These are phyloP conservation scores for Adansonia gregorii DNA, from an alignment of 441 rosid species.

Conservation along the genomic window DNA sequence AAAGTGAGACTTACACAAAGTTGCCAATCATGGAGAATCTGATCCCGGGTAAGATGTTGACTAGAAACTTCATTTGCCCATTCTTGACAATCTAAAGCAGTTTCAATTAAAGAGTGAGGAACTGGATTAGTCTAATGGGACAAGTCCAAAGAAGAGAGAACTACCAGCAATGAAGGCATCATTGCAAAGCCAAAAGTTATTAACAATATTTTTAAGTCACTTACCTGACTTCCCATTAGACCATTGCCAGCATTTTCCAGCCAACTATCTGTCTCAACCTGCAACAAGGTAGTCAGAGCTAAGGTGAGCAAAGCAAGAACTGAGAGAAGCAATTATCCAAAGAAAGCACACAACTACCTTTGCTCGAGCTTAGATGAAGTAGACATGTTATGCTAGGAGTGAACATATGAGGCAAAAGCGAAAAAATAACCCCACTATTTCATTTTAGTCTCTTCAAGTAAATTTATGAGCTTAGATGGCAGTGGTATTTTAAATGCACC, in stretches of 20 bases:
- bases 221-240: conserved; percentile 91
- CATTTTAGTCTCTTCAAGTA: background rate
- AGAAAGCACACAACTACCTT: background rate
- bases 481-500: conserved; percentile 41
- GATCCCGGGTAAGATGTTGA: conserved; percentile 69
- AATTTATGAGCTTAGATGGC: background rate
- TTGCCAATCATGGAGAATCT: conserved; percentile 82
- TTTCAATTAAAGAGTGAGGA: background rate
- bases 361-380: background rate
- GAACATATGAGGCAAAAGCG: background rate
- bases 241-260: conserved; percentile 90
- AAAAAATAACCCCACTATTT: background rate
- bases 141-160: conserved; percentile 1
- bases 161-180: background rate
- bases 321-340: background rate
- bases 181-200: background rate
- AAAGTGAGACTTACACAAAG: conserved; percentile 59
- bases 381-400: background rate
- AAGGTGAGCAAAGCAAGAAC: background rate
- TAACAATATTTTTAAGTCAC: background rate
- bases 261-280: conserved; percentile 95
- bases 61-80: conserved; percentile 67
- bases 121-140: conserved; percentile 9
- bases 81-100: conserved; percentile 60
- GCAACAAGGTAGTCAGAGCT: conserved; percentile 28